Evolutionary conservation across 2,329 filamentous ascomycete genomes (phyloP), one percentile per base, ranked within the genome.

Genomic region (Ophiocordyceps camponoti-leonardi): DNA sequence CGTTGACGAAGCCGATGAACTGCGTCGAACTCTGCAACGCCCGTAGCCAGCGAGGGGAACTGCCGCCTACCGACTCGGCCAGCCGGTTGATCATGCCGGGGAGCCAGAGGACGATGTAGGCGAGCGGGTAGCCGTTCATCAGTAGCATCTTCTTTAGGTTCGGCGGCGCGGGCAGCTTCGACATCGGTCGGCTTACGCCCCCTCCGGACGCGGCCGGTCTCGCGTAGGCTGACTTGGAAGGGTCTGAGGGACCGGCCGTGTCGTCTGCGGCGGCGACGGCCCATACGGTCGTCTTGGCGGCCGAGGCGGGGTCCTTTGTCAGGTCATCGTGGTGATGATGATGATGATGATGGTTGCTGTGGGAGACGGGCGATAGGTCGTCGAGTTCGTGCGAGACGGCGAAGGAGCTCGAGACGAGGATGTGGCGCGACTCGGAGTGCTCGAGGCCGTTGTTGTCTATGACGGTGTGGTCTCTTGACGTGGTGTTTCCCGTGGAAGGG

Each of bases 81-180:
- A 59, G 44, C 26, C 59, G 55, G 51, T 63, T 65, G 33, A 52
- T 47, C 45, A 65, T 56, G 6, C 62, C 62, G 0, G 62, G 62
- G 7, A 65, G 54, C 61, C 58, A 64, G n/a, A 64, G 55, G 6
- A 63, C 42, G 41, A 64, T 56, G 51, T 62, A 64, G 35, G 55
- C 55, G 41, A 62, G 57, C 1, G 62, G 61, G 43, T 64, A 65
- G 2, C 58, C 61, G 45, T 63, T 62, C 44, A 65, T 51, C 8
- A 63, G 49, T 19, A 65, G 53, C 49, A 64, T 58, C 43, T 56
- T 56, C 42, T 54, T 55, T 26, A 61, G 40, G 33, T 49, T 50
- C 7, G 50, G 50, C 11, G 48, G 44, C 10, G 49, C 49, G 4
- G 48, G 46, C 3, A 50, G 23, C 18, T 41, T 43, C 18, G 47